phyloP scores from a whole-genome alignment of 441 rosid species.

The Flueggea neowawraea region DNA sequence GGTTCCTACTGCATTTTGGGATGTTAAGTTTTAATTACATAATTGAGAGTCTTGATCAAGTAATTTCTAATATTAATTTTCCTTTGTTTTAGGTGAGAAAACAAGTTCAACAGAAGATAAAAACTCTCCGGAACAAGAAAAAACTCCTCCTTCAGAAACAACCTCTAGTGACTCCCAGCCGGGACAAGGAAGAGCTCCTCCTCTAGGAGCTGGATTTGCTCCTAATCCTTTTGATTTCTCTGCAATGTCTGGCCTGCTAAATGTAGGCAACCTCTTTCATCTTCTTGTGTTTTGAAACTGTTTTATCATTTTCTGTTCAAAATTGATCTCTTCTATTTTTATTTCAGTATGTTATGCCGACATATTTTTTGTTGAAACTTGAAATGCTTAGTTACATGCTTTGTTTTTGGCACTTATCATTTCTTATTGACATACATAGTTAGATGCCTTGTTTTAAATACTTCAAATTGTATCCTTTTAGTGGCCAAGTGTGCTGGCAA shows the following conservation, averaged over 20 bases:
- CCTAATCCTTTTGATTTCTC: slow-evolving; percentile 86
- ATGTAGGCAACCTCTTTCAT: slow-evolving; percentile 37
- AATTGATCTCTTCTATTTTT: too few species aligned
- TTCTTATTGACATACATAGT: too few species aligned
- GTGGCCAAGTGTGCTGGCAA: too few species aligned
- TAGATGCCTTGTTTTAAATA: too few species aligned
- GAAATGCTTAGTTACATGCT: too few species aligned
- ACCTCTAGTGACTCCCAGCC: slow-evolving; percentile 37
- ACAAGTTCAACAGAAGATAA: slow-evolving; percentile 26
- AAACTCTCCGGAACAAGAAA: slow-evolving; percentile 7
- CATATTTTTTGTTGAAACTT: too few species aligned
- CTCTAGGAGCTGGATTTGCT: slow-evolving; percentile 36
- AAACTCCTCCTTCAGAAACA: slow-evolving; percentile 20
- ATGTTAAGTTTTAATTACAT: background rate
- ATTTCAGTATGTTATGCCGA: too few species aligned
- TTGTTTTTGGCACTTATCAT: too few species aligned
- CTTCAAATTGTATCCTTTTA: too few species aligned
- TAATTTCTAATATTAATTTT: background rate
- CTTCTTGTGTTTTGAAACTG: background rate
- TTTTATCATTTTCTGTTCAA: background rate
- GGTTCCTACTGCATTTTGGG: background rate
- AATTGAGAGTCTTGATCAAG: background rate
- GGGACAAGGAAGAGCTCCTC: slow-evolving; percentile 29
- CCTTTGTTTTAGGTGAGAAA: slow-evolving; percentile 40
- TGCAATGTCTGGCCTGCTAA: slow-evolving; percentile 78